Percentiles rank a stretch among this genome's conserved stretches.
phyloP scores from a whole-genome alignment of 768 basidiomycete genomes.

The Termitomyces sp. region DNA sequence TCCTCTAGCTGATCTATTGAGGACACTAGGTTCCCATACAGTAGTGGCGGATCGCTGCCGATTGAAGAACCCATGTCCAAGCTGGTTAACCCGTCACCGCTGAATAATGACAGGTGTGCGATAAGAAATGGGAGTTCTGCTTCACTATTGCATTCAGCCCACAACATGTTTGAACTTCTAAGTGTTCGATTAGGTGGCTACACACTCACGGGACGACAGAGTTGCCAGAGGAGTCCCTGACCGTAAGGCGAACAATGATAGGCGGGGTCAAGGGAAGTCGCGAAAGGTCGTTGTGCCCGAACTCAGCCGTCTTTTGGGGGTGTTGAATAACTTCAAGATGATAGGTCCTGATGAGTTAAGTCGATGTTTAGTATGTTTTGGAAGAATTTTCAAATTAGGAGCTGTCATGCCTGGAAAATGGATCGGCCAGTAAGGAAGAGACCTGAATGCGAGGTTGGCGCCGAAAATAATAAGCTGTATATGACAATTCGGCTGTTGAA shows the following conservation, averaged over 20 bases:
- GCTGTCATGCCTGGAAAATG: slow-evolving; percentile 45
- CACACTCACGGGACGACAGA: slow-evolving; percentile 72
- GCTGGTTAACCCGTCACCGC: slow-evolving; percentile 59
- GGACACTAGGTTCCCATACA: slow-evolving; percentile 86
- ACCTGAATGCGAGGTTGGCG: slow-evolving; percentile 53
- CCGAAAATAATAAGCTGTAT: slow-evolving; percentile 31
- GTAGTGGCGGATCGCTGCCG: slow-evolving; percentile 50
- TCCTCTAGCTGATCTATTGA: slow-evolving; percentile 79
- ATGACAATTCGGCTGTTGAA: slow-evolving; percentile 31
- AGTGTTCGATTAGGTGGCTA: slow-evolving; percentile 2
- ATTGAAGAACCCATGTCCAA: slow-evolving; percentile 65
- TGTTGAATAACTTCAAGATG: slow-evolving; percentile 85
- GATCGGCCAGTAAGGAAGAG: slow-evolving; percentile 54
- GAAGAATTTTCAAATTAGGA: not conserved
- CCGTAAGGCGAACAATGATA: slow-evolving; percentile 73
- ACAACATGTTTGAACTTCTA: slow-evolving; percentile 2
- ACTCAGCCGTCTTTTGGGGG: slow-evolving; percentile 79
- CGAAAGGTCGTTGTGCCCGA: slow-evolving; percentile 68
- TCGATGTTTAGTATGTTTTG: slow-evolving; percentile 15
- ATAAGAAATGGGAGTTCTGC: slow-evolving; percentile 85
- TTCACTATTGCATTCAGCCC: slow-evolving; percentile 51
- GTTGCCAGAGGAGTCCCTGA: slow-evolving; percentile 70
- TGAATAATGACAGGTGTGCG: slow-evolving; percentile 75
- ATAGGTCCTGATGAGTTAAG: slow-evolving; percentile 49
- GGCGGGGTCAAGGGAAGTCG: slow-evolving; percentile 84